A percentile compares a stretch with the other conserved stretches of the same genome.
Evolutionary conservation across 108 stramenopile genomes (phyloP).

Genomic region (Cyclostephanos tholiformis): DNA sequence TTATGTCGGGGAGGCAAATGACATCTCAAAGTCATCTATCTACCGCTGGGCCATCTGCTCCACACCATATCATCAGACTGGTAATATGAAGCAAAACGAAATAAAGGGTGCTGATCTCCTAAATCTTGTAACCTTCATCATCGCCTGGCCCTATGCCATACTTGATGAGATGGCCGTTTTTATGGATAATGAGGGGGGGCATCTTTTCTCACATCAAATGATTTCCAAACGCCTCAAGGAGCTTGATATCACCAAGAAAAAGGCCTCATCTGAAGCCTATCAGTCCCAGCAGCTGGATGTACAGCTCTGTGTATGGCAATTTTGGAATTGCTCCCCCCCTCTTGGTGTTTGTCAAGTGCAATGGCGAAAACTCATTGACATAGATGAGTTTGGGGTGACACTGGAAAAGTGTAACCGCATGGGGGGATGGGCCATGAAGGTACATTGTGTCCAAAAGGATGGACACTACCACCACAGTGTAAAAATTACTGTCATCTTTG

Average conservation of each 20-base stretch:
- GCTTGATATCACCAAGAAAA: slow-evolving; percentile 2
- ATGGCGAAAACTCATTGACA: no score
- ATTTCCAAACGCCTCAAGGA: no score
- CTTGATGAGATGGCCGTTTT: no score
- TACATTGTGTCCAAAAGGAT: slow-evolving; percentile 2
- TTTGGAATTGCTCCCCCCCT: no score
- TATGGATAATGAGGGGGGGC: no score
- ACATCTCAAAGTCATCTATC: neutral
- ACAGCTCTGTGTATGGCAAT: neutral
- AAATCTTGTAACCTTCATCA: no score
- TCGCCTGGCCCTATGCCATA: no score
- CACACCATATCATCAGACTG: neutral
- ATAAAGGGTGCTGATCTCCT: slow-evolving; percentile 5
- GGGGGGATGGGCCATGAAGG: neutral
- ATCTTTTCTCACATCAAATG: no score
- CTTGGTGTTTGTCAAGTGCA: no score
- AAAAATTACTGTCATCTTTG: slow-evolving; percentile 8
- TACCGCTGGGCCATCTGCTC: neutral
- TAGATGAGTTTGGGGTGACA: no score
- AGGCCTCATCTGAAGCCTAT: slow-evolving; percentile 3
- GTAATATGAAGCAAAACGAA: slow-evolving; percentile 4
- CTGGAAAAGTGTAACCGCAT: no score
- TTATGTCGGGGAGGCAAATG: neutral
- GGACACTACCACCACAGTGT: slow-evolving; percentile 16
- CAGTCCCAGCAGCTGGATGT: slow-evolving; percentile 3